phyloP scores from a whole-genome alignment of 2,329 filamentous ascomycete species.

The Alternaria sp. region DNA sequence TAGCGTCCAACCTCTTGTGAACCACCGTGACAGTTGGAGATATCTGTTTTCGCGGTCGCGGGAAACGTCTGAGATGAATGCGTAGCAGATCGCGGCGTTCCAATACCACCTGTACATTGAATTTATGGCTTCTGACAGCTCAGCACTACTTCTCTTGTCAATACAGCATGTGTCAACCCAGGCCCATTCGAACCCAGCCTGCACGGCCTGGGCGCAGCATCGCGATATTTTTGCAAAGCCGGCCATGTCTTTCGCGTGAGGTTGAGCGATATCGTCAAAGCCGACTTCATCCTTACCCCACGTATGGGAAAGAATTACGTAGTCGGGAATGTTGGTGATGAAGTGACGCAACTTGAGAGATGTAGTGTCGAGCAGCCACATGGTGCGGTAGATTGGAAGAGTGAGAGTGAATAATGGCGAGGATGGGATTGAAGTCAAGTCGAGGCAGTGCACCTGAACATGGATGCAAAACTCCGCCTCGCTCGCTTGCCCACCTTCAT shows the following conservation, averaged over 20 bases:
- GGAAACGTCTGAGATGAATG: not conserved
- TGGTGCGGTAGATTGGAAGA: not conserved
- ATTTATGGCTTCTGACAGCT: not conserved
- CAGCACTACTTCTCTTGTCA: not conserved
- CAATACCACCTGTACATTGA: not conserved
- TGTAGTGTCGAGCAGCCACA: not conserved
- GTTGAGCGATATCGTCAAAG: not conserved
- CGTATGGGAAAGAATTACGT: not conserved
- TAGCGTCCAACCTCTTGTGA: not conserved
- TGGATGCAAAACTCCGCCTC: not conserved
- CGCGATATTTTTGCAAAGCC: not conserved
- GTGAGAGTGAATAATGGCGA: too few species aligned
- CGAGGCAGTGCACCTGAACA: not conserved
- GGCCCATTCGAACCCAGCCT: not conserved
- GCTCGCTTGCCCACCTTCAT: not conserved
- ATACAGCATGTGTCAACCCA: not conserved
- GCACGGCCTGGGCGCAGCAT: not conserved
- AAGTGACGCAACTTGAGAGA: not conserved
- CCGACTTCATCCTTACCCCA: not conserved
- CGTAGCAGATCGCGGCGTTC: not conserved
- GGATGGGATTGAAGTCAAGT: not conserved
- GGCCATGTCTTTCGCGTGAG: not conserved
- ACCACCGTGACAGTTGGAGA: not conserved
- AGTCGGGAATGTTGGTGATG: not conserved
- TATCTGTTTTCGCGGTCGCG: fast-evolving